Evolutionary conservation across 306 rosid species (phyloP).

Genomic region (Vicia faba): DNA sequence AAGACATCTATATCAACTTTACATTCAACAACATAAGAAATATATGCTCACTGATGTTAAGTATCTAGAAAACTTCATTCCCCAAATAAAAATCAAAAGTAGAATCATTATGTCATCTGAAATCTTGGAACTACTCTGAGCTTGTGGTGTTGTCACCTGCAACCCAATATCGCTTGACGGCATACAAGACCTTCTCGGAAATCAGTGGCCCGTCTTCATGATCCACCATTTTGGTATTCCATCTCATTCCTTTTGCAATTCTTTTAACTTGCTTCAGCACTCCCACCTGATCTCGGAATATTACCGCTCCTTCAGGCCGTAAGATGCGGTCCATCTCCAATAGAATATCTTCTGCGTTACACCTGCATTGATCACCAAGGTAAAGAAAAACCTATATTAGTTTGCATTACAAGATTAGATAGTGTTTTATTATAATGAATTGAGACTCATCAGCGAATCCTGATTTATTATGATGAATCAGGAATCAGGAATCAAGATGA

Average conservation of each 20-base stretch:
- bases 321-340: slow-evolving; percentile 84
- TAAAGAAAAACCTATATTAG: slow-evolving; percentile 16
- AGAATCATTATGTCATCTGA: slow-evolving; percentile 16
- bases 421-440: too few relatives aligned
- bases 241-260: slow-evolving; percentile 72
- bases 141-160: slow-evolving; percentile 56
- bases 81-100: slow-evolving; percentile 16
- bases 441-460: too few relatives aligned
- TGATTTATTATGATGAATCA: too few relatives aligned
- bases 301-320: slow-evolving; percentile 82
- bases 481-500: too few relatives aligned
- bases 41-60: slow-evolving; percentile 16
- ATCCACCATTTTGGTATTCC: slow-evolving; percentile 73
- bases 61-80: slow-evolving; percentile 24
- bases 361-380: slow-evolving; percentile 52
- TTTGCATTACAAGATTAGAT: too few relatives aligned
- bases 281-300: slow-evolving; percentile 66
- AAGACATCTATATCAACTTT: slow-evolving; percentile 36
- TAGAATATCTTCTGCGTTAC: slow-evolving; percentile 63
- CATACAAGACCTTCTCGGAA: slow-evolving; percentile 68
- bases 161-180: slow-evolving; percentile 83
- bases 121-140: slow-evolving; percentile 26
- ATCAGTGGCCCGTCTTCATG: slow-evolving; percentile 82
- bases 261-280: slow-evolving; percentile 58
- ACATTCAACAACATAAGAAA: slow-evolving; percentile 31